Conservation (phyloP, 1,284 basidiomycete species). For the Inonotus obliquus region DNA sequence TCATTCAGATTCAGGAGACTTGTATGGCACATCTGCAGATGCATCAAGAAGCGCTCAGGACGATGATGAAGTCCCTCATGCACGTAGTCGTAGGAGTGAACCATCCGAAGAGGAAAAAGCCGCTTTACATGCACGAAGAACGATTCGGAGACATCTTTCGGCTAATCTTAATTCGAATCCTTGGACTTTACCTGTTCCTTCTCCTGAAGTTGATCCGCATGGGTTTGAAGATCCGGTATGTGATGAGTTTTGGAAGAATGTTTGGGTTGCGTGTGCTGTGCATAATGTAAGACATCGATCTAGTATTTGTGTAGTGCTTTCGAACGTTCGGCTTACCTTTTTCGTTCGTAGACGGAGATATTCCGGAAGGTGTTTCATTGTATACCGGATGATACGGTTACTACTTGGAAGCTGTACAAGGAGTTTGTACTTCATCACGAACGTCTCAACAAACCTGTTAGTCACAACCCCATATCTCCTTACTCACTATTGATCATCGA, state of each 20-base stretch:
- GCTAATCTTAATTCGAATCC: constrained; percentile 49
- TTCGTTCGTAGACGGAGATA: constrained; percentile 77
- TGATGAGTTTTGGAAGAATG: constrained; percentile 82
- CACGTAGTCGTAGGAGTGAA: constrained; percentile 40
- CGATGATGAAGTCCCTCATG: constrained; percentile 44
- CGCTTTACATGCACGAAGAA: constrained; percentile 44
- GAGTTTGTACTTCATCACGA: constrained; percentile 79
- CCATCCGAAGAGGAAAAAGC: constrained; percentile 47
- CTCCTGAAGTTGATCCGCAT: constrained; percentile 70
- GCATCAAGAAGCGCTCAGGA: constrained; percentile 37
- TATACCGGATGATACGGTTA: constrained; percentile 85
- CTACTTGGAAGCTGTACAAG: constrained; percentile 94
- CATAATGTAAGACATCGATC: constrained; percentile 72
- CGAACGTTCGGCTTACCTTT: constrained; percentile 3
- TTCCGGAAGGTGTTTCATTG: constrained; percentile 92
- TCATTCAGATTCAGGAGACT: constrained; percentile 33
- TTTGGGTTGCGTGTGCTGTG: constrained; percentile 82
- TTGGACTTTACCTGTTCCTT: constrained; percentile 60
- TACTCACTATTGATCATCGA: no score
- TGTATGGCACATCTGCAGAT: constrained; percentile 53
- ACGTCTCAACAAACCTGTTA: constrained; percentile 63
- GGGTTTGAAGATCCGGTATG: constrained; percentile 85
- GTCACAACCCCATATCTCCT: constrained; percentile 20
- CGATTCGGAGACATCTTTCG: constrained; percentile 50
- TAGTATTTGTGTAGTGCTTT: no score